Conservation (phyloP, 2,329 filamentous ascomycete genomes). For the Epichloe coenophiala region DNA sequence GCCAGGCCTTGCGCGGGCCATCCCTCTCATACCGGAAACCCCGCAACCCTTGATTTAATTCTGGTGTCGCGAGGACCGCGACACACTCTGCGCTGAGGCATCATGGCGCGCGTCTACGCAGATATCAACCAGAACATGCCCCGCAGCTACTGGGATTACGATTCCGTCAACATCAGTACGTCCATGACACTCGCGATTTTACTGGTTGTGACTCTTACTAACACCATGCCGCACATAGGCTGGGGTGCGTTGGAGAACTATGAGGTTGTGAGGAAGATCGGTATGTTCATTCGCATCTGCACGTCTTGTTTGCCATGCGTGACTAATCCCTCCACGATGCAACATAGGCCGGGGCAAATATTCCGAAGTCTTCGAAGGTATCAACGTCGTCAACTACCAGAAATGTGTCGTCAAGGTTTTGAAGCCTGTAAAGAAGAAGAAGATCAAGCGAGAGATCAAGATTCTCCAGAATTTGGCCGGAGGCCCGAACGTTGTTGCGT, state of each 20-base stretch:
- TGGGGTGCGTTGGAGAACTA: slow-evolving; percentile 99
- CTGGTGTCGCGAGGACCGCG: slow-evolving; percentile 14
- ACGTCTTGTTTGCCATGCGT: slow-evolving; percentile 10
- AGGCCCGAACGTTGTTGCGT: slow-evolving; percentile 87
- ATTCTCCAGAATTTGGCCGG: slow-evolving; percentile 96
- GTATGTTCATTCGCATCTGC: slow-evolving; percentile 38
- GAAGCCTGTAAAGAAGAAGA: slow-evolving; percentile 99
- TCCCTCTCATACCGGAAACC: not conserved
- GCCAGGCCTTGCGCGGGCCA: not conserved
- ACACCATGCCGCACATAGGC: slow-evolving; percentile 23
- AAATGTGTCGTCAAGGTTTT: slow-evolving; percentile 99
- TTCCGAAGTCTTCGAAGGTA: slow-evolving; percentile 97
- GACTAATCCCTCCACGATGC: slow-evolving; percentile 8
- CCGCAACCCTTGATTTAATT: not conserved
- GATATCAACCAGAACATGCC: slow-evolving; percentile 99
- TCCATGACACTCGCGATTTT: slow-evolving; percentile 9
- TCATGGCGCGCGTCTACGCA: slow-evolving; percentile 92
- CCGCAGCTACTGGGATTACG: slow-evolving; percentile 98
- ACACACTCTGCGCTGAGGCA: slow-evolving; percentile 18
- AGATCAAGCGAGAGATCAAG: slow-evolving; percentile 99
- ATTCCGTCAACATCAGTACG: slow-evolving; percentile 88
- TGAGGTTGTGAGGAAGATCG: slow-evolving; percentile 96
- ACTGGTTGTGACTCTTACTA: slow-evolving; percentile 3
- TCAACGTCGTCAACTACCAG: slow-evolving; percentile 99
- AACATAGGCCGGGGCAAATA: slow-evolving; percentile 83